Conservation (phyloP, 768 basidiomycete species). For the Boletales sp. region DNA sequence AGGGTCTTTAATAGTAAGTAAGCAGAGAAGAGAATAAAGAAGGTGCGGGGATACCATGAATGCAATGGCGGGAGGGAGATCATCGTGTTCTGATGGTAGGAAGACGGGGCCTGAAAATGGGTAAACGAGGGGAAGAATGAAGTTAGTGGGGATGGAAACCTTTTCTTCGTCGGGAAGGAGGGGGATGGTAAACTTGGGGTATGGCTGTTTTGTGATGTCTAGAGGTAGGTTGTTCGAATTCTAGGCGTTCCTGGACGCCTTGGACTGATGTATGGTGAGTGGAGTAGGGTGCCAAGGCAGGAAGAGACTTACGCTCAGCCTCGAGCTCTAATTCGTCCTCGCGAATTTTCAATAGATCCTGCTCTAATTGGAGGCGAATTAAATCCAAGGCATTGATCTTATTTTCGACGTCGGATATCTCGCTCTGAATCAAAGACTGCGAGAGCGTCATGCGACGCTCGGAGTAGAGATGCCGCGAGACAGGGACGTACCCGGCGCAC, state of each 20-base stretch:
- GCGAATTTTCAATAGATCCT: slow-evolving; percentile 79
- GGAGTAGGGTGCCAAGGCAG: background rate
- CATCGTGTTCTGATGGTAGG: slow-evolving; percentile 95
- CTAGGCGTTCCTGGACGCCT: slow-evolving; percentile 82
- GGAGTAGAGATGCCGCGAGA: slow-evolving; percentile 1
- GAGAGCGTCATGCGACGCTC: slow-evolving; percentile 7
- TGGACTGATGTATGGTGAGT: slow-evolving; percentile 52
- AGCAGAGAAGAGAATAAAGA: slow-evolving; percentile 1
- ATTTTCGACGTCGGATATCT: slow-evolving; percentile 83
- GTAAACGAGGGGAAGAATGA: slow-evolving; percentile 1
- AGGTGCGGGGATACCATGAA: slow-evolving; percentile 74
- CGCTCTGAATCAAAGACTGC: slow-evolving; percentile 80
- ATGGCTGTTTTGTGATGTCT: slow-evolving; percentile 21
- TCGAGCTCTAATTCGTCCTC: slow-evolving; percentile 98
- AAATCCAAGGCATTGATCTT: slow-evolving; percentile 86
- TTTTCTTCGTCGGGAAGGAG: slow-evolving; percentile 33
- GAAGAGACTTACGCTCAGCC: slow-evolving; percentile 72
- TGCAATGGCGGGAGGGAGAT: slow-evolving; percentile 88
- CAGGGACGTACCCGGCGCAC: slow-evolving; percentile 65
- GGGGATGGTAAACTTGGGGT: slow-evolving; percentile 11
- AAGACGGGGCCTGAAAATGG: slow-evolving; percentile 76
- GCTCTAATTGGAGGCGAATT: slow-evolving; percentile 76
- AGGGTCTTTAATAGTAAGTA: slow-evolving; percentile 58
- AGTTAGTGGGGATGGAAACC: slow-evolving; percentile 9
- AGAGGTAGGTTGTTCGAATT: slow-evolving; percentile 55